Conservation (phyloP, 495 filamentous ascomycete species). For the Thozetella sp. region DNA sequence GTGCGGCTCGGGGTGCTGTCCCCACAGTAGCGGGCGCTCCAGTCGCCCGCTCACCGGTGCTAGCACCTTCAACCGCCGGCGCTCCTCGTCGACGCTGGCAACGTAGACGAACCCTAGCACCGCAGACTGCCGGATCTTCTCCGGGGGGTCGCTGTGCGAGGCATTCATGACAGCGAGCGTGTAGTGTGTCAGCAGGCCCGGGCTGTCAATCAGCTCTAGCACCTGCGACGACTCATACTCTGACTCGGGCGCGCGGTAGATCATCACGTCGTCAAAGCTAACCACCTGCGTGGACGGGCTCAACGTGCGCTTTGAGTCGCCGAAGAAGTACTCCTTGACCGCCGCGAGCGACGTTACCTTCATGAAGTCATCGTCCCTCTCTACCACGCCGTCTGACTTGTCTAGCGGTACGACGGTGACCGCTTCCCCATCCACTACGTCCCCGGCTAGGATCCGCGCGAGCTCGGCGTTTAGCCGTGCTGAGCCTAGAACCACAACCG, state of each 20-base stretch:
- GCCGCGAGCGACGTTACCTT: constrained; percentile 69
- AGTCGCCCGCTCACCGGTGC: constrained; percentile 79
- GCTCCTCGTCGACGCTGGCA: constrained; percentile 83
- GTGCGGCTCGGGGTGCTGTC: constrained; percentile 55
- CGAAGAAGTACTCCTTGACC: constrained; percentile 94
- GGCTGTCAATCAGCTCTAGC: constrained; percentile 63
- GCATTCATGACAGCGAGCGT: constrained; percentile 82
- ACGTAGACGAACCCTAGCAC: constrained; percentile 94
- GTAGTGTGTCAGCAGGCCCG: constrained; percentile 61
- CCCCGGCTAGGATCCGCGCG: constrained; percentile 67
- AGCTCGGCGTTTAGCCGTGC: constrained; percentile 81
- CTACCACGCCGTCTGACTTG: constrained; percentile 87
- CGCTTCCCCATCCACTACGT: constrained; percentile 62
- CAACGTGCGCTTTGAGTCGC: constrained; percentile 71
- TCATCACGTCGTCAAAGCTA: constrained; percentile 68
- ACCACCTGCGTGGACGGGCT: constrained; percentile 83
- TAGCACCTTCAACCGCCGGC: constrained; percentile 77
- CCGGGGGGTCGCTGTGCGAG: constrained; percentile 61
- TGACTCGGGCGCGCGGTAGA: constrained; percentile 51
- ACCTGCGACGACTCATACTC: constrained; percentile 36
- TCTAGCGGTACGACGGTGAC: constrained; percentile 77
- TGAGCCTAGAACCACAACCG: constrained; percentile 82
- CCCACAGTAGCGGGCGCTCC: constrained; percentile 74
- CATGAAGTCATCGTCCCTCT: constrained; percentile 76
- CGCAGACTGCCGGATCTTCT: constrained; percentile 78